Evolutionary conservation across 352 stramenopile species (phyloP), one percentile per base, ranked within the genome.

Genomic region (Globisporangium heterothallicum): DNA sequence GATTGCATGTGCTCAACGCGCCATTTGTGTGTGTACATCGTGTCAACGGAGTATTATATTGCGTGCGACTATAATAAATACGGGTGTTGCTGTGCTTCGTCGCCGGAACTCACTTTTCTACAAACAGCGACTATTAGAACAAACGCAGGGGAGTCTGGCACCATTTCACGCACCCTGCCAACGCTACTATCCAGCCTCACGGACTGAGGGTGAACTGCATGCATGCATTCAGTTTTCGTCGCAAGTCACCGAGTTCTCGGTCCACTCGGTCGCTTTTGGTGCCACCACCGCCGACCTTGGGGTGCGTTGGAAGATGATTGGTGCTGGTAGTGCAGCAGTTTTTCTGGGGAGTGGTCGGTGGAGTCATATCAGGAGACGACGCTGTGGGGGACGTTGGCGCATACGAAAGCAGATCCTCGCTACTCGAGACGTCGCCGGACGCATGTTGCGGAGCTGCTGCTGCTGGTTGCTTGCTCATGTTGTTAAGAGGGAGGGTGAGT

Each of bases 181-280:
- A n/a, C n/a, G n/a, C n/a, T 50, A 42, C 9, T 22, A 16, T 32
- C 16, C 40, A 18, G 10, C 3, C 27, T 55, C 35, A 62, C 10
- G 34, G 32, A 3, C 41, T 41, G 14, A 34, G 18, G 36, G 19
- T 42, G 26, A 56, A 42, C 32, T 49, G 48, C 64, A 86, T 77
- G 45, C 75, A 87, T 7, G 75, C 78, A 34, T 84, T 72, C 34
- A 86, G 61, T 41, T 86, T 86, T 16, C 61, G 57, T 56, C 78
- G 74, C 32, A 89, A 46, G 3, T 59, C 63, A 22, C 44, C 72
- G 10, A 89, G 63, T 40, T 89, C 78, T 1, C 69, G 71, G 30
- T 85, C 62, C 9, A 87, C 51, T 4, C 78, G 70, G 2, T 57
- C 42, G 63, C 66, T 79, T 12, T 34, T 29, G 18, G 58, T 63